Conservation (phyloP, 148 eudicot species). For the Camellia japonica region DNA sequence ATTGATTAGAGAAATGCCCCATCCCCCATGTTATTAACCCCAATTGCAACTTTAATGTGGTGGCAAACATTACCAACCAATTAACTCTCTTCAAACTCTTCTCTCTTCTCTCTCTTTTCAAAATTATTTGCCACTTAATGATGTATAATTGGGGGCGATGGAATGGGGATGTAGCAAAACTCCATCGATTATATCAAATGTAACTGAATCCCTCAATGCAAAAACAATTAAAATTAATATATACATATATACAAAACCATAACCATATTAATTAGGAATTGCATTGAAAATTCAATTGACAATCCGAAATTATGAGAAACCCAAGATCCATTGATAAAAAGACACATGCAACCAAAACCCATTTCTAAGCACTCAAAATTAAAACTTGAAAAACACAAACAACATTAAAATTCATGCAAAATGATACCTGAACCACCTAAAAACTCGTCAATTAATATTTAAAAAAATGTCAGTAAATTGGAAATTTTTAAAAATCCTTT, state of each 20-base stretch:
- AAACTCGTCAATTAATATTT: background rate
- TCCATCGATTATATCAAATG: background rate
- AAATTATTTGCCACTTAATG: too few species aligned
- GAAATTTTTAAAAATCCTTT: background rate
- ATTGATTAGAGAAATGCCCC: too few species aligned
- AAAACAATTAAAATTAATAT: too few species aligned
- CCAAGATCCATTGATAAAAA: slow-evolving; percentile 2
- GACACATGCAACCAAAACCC: slow-evolving; percentile 14
- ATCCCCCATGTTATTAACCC: too few species aligned
- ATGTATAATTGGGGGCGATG: too few species aligned
- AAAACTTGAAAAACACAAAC: background rate
- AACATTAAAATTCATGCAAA: background rate
- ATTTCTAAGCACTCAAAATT: background rate
- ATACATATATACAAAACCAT: background rate
- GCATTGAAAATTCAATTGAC: background rate
- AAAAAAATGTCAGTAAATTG: background rate
- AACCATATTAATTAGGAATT: background rate
- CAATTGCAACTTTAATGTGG: too few species aligned
- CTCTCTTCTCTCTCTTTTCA: too few species aligned
- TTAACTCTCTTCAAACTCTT: too few species aligned
- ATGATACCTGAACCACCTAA: background rate
- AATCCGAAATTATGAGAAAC: background rate
- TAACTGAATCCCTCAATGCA: background rate
- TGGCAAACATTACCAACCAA: too few species aligned
- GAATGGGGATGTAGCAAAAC: too few species aligned